Evolutionary conservation across 345 rosid species (phyloP), one percentile per base, ranked within the genome.

Genomic region (Bretschneidera sinensis): DNA sequence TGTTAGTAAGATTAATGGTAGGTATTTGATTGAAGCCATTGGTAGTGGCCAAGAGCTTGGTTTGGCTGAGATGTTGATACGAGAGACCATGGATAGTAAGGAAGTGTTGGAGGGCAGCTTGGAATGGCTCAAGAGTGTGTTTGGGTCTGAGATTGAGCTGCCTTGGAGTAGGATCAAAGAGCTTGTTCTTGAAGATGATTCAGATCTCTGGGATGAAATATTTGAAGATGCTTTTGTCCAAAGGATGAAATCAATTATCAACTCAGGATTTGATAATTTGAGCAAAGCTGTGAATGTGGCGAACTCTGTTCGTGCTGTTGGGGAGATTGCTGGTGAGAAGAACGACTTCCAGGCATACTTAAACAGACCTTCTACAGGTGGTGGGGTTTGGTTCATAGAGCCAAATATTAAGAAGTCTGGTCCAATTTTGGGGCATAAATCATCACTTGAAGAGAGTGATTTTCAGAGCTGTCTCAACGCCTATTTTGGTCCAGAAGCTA

Each of bases 311-410:
- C 66, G 14, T 45, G 47, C 73, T 7, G 74, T 79, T 50, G 74
- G 69, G 47, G 78, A 50, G 19, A 51, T 34, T 64, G 60, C 73
- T 20, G 73, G 82, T 19, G 86, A 81, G 43, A 49, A 61, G 53
- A 53, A 71, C 17, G 82, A 84, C 67, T 83, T 79, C 76, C 79
- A 78, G 22, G 79, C 80, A 39, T 82, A 83, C 72, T 71, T 87
- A 72, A 80, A 69, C 66, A 88, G 87, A 67, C 91, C 92, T 58
- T 83, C 89, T 21, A 81, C 85, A 4, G 96, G 96, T 57, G 99
- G 95, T 59, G 95, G 97, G 61, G 83, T 94, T 71, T 94, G 99
- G 99, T 94, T 90, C 70, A 79, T 87, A 21, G 99, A 94, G 63
- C 81, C 95, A 70, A 82, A 75, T 60, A 48, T 70, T 28, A 82